phyloP scores from a whole-genome alignment of 2,329 filamentous ascomycete genomes.

The Thielaviopsis populi region DNA sequence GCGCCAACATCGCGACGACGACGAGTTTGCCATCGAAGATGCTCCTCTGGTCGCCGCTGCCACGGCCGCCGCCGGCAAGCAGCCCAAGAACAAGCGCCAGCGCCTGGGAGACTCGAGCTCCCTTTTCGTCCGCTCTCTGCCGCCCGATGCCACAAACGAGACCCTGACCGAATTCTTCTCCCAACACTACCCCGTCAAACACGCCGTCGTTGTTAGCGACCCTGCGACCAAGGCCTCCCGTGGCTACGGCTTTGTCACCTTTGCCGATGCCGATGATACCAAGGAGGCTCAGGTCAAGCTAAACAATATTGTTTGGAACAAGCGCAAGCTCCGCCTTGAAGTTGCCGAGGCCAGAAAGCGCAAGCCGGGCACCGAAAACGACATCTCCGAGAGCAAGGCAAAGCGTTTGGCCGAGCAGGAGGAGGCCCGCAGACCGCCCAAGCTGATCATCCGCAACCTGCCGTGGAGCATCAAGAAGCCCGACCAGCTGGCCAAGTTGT shows the following conservation, averaged over 20 bases:
- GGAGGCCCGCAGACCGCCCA: slow-evolving; percentile 47
- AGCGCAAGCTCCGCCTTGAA: slow-evolving; percentile 71
- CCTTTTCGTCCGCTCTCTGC: slow-evolving; percentile 82
- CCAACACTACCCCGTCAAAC: slow-evolving; percentile 84
- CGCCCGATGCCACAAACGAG: slow-evolving; percentile 63
- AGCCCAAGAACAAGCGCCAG: slow-evolving; percentile 35
- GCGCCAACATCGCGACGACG: slow-evolving; percentile 22
- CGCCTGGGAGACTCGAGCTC: slow-evolving; percentile 50
- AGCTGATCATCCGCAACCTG: slow-evolving; percentile 79
- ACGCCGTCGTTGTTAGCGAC: slow-evolving; percentile 84
- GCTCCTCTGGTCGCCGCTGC: slow-evolving; percentile 22
- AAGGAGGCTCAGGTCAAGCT: slow-evolving; percentile 65
- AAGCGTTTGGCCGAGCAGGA: slow-evolving; percentile 42
- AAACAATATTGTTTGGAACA: slow-evolving; percentile 62
- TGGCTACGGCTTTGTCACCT: slow-evolving; percentile 93
- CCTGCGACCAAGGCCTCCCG: slow-evolving; percentile 72
- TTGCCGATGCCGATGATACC: slow-evolving; percentile 86
- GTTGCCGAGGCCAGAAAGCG: slow-evolving; percentile 75
- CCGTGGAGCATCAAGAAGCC: slow-evolving; percentile 89
- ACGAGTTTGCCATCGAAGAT: slow-evolving; percentile 25
- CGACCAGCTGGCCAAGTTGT: slow-evolving; percentile 64
- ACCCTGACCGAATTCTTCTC: slow-evolving; percentile 80
- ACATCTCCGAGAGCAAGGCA: slow-evolving; percentile 31
- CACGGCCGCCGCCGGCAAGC: slow-evolving; percentile 19
- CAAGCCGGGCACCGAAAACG: slow-evolving; percentile 26